These are phyloP conservation scores for Letharia lupina DNA, from an alignment of 495 filamentous ascomycete genomes.

Conservation along the genomic window DNA sequence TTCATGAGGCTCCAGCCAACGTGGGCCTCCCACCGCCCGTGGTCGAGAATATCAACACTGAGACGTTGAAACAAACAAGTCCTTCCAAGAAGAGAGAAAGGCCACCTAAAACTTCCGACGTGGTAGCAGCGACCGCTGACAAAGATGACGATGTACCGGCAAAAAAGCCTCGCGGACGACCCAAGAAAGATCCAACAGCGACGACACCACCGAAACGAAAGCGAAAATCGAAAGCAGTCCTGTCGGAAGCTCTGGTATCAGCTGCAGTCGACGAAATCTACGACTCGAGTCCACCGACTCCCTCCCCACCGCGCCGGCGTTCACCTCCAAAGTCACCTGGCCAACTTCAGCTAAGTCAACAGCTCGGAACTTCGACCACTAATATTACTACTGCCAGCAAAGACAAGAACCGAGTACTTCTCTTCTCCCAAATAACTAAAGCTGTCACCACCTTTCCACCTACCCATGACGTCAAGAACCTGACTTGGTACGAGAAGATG, in stretches of 20 bases:
- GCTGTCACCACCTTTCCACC: slow-evolving; percentile 48
- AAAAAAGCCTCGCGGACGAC: slow-evolving; percentile 37
- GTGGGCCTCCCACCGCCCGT: slow-evolving; percentile 5
- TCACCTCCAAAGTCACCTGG: neutral
- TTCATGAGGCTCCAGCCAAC: slow-evolving; percentile 17
- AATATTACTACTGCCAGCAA: slow-evolving; percentile 7
- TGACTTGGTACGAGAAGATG: slow-evolving; percentile 83
- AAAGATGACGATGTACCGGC: slow-evolving; percentile 1
- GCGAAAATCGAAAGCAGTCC: slow-evolving; percentile 12
- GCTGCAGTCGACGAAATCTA: slow-evolving; percentile 24
- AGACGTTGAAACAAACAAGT: slow-evolving; percentile 30
- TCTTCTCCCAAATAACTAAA: slow-evolving; percentile 46
- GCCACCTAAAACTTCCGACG: slow-evolving; percentile 14
- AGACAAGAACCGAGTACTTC: slow-evolving; percentile 8
- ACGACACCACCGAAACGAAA: slow-evolving; percentile 14
- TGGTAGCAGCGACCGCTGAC: neutral
- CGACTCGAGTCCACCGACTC: slow-evolving; percentile 14
- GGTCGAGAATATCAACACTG: slow-evolving; percentile 8
- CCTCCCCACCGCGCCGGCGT: slow-evolving; percentile 9
- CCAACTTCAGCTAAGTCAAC: slow-evolving; percentile 10
- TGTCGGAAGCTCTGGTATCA: slow-evolving; percentile 16
- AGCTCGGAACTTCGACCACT: neutral
- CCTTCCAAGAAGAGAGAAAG: slow-evolving; percentile 19
- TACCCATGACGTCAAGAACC: slow-evolving; percentile 41
- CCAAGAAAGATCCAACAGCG: slow-evolving; percentile 31